These are phyloP conservation scores for Xerocomellus intermedius DNA, from an alignment of 768 basidiomycete species.

Conservation along the genomic window DNA sequence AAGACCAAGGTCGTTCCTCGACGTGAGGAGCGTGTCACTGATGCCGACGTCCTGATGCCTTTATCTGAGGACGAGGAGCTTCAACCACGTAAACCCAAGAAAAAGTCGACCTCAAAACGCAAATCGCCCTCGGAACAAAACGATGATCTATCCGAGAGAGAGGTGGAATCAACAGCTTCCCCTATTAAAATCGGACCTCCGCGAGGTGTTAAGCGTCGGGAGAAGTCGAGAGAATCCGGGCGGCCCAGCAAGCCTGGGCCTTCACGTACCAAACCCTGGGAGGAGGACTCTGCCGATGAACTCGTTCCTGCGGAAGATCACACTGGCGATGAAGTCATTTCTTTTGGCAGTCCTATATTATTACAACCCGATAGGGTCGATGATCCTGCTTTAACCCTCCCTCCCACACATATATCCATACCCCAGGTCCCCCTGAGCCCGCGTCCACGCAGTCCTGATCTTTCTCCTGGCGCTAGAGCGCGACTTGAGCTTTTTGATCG, in stretches of 20 bases:
- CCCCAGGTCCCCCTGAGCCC: background rate
- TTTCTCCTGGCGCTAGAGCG: constrained; percentile 28
- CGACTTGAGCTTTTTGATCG: constrained; percentile 31
- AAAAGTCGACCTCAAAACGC: background rate
- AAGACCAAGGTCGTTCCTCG: background rate
- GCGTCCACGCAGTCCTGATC: constrained; percentile 5
- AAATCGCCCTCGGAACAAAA: background rate
- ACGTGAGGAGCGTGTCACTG: background rate
- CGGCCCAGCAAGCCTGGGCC: background rate
- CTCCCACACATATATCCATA: constrained; percentile 5
- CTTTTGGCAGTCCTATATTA: background rate
- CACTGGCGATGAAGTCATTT: background rate
- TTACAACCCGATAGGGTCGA: background rate
- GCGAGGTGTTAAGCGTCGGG: constrained; percentile 17
- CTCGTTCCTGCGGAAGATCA: background rate
- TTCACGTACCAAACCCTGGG: background rate
- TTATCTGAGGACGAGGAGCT: constrained; percentile 3
- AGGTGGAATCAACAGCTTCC: background rate
- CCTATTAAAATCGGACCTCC: constrained; percentile 28
- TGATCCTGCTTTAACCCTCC: background rate
- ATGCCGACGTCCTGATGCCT: background rate
- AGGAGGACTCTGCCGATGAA: background rate
- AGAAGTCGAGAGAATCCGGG: background rate
- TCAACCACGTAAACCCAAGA: constrained; percentile 1
- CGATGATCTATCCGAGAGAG: constrained; percentile 2